phyloP scores from a whole-genome alignment of 2,329 filamentous ascomycete species.

The Diaporthe citrichinensis region DNA sequence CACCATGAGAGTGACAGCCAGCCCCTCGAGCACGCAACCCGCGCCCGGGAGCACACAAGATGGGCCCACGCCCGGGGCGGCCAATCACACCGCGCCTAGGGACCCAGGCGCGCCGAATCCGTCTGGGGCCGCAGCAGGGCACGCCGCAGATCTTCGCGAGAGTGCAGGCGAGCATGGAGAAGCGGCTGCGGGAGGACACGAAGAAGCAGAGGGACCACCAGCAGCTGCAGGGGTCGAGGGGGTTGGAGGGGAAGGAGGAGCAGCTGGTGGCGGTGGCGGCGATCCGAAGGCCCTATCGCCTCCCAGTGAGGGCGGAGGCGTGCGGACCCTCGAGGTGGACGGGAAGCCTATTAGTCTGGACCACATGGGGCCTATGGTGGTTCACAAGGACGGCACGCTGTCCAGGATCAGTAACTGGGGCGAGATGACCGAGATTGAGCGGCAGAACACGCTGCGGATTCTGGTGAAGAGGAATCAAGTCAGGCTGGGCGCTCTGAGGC shows the following conservation, averaged over 20 bases:
- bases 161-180: slow-evolving; percentile 1
- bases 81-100: slow-evolving; percentile 19
- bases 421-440: slow-evolving; percentile 78
- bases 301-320: neutral
- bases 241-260: neutral
- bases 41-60: slow-evolving; percentile 33
- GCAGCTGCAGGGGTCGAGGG: neutral
- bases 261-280: slow-evolving; percentile 8
- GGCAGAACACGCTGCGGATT: slow-evolving; percentile 75
- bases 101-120: slow-evolving; percentile 21
- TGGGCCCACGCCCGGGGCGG: neutral
- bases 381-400: slow-evolving; percentile 80
- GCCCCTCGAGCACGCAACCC: slow-evolving; percentile 36
- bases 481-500: slow-evolving; percentile 69
- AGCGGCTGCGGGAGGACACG: neutral
- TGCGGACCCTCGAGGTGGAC: slow-evolving; percentile 49
- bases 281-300: slow-evolving; percentile 37
- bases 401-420: slow-evolving; percentile 81
- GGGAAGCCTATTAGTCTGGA: slow-evolving; percentile 71
- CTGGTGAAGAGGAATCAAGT: slow-evolving; percentile 78
- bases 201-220: neutral
- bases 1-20: neutral
- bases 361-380: slow-evolving; percentile 79
- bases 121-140: slow-evolving; percentile 27
- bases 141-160: slow-evolving; percentile 19